Evolutionary conservation across 768 basidiomycete species (phyloP).

Genomic region (Rubroboletus satanas): DNA sequence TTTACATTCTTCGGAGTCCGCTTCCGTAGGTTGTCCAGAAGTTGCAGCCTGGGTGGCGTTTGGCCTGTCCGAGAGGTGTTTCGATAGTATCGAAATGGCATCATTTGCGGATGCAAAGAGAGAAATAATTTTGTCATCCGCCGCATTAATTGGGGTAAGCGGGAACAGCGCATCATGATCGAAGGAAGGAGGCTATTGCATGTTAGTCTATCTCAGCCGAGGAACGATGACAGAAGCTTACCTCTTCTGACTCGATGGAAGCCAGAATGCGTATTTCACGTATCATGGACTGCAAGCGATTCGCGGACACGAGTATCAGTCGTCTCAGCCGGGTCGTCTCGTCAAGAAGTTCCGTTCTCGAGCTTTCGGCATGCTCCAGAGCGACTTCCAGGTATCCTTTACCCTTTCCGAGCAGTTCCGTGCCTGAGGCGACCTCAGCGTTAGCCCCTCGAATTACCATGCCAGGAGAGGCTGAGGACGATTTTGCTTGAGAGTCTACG

Average conservation of each 20-base stretch:
- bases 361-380: constrained; percentile 68
- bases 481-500: constrained; percentile 61
- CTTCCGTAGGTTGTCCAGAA: constrained; percentile 17
- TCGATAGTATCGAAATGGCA: constrained; percentile 30
- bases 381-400: constrained; percentile 60
- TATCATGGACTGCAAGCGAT: constrained; percentile 57
- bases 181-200: constrained; percentile 40
- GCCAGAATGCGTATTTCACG: constrained; percentile 42
- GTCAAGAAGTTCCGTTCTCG: constrained; percentile 54
- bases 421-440: constrained; percentile 42
- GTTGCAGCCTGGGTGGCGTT: constrained; percentile 8
- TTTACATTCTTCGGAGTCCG: constrained; percentile 42
- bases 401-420: constrained; percentile 46
- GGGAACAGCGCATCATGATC: constrained; percentile 52
- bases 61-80: constrained; percentile 20
- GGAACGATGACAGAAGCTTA: constrained; percentile 22
- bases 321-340: constrained; percentile 63
- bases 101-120: constrained; percentile 43
- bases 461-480: constrained; percentile 47
- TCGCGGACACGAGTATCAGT: constrained; percentile 57
- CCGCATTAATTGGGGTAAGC: constrained; percentile 45
- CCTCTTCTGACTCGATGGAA: constrained; percentile 47
- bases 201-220: constrained; percentile 4
- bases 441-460: constrained; percentile 50
- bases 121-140: constrained; percentile 44